Evolutionary conservation across 148 eudicot species (phyloP), one percentile per base, ranked within the genome.

Genomic region (Suaeda aralocaspica): DNA sequence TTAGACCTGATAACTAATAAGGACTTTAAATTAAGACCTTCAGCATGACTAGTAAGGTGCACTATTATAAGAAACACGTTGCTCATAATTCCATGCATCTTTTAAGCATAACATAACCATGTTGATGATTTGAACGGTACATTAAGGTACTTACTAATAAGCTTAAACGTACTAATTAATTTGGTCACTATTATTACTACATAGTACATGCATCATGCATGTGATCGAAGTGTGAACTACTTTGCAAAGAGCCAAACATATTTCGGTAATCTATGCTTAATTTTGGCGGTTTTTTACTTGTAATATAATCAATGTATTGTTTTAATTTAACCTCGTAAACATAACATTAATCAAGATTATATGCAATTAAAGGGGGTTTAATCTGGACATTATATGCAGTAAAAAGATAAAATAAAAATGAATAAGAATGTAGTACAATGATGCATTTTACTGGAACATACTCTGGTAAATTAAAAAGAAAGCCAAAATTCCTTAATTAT

Each of bases 361-460:
- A n/a, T 21, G 10, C 26, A 30, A 14, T 67, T 64, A 14, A 25
- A 60, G 18, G 52, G 6, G 59, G 44, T 31, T 67, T 16, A 51
- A 67, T 29, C 31, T 67, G 59, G 42, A 48, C 39, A 9, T 5
- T 36, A 39, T 62, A 33, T n/a, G 66, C 4, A 3, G 66, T n/a
- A 34, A 62, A n/a, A 25, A 63, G 41, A 24, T 8, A 21, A 12
- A 1, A 49, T 46, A 31, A 50, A 9, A 22, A 36, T 2, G 14
- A 52, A 22, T 52, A n/a, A 8, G 16, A 53, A 21, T 28, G 14
- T 44, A 15, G 68, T 25, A 65, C 11, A 67, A 46, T 8, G n/a
- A 36, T 36, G 41, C 41, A 36, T 66, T 52, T 50, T 64, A 72
- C 63, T 26, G 61, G 31, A 64, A 73, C 55, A 73, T 73, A 62